Evolutionary conservation across 2,329 filamentous ascomycete genomes (phyloP), one percentile per base, ranked within the genome.

Genomic region (Pseudogymnoascus sp.): DNA sequence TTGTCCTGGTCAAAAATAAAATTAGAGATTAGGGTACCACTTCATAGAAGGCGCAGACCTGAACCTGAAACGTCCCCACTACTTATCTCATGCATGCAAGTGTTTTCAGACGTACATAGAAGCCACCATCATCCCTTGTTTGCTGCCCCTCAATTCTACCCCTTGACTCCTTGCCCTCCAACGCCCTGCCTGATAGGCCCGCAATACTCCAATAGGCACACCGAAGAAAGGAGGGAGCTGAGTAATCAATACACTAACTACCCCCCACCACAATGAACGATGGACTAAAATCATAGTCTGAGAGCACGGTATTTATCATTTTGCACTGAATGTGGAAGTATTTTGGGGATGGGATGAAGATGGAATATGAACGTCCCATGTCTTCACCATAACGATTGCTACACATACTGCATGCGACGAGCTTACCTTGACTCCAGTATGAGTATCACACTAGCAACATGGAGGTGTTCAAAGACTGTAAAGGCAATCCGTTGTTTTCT

Each of bases 251-350:
- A 33, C 26, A 17, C 50, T 7, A 17, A n/a, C 44, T n/a, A n/a
- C n/a, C n/a, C n/a, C 23, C 26, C 23, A 33, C 26, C 23, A 31
- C 26, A 53, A 19, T 57, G 47, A 57, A 19, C 17, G 26, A 57
- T 57, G 4, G 50, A 19, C 28, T 17, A 57, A 19, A 19, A 57
- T 26, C 50, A 57, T 19, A 33, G 50, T 21, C 50, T 57, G 33
- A 19, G 50, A 57, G n/a, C 50, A 33, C 28, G n/a, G 50, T 33
- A 33, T 57, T 57, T 57, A 15, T 57, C 50, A 57, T 57, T 57
- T 57, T 57, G n/a, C 10, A 5, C 5, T 33, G 50, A 57, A 57
- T 33, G 50, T 57, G 26, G 50, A 57, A 57, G 50, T 57, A 57
- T 57, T 33, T 57, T 13, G 10, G 10, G 19, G 28, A 26, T 4